Evolutionary conservation across 805 yeast genomes (phyloP).

Genomic region (Saccharomycopsis sp.): DNA sequence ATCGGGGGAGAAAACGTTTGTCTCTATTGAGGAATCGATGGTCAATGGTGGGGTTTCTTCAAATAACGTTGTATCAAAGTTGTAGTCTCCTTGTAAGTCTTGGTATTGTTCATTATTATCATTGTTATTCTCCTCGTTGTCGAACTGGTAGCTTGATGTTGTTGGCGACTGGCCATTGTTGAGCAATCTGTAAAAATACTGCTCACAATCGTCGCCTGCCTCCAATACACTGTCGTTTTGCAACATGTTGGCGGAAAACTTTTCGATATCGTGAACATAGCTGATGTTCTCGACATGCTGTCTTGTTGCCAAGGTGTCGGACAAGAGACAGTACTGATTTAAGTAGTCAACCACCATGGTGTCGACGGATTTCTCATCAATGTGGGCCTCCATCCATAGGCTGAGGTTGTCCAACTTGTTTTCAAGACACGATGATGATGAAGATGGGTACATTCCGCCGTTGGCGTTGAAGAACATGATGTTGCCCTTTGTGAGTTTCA

Average conservation of each 20-base stretch:
- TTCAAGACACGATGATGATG: background rate
- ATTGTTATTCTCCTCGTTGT: background rate
- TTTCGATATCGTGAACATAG: constrained; percentile 15
- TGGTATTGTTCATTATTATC: background rate
- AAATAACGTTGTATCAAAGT: constrained; percentile 6
- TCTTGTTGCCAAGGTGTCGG: constrained; percentile 2
- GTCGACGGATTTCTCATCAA: too few relatives aligned
- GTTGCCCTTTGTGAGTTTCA: constrained; percentile 1
- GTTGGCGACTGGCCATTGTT: background rate
- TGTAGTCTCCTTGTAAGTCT: background rate
- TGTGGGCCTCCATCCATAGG: too few relatives aligned
- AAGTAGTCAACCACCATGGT: constrained; percentile 8
- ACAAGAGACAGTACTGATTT: constrained; percentile 1
- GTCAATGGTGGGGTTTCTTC: constrained; percentile 3
- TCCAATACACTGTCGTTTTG: constrained; percentile 7
- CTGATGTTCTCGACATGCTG: constrained; percentile 19
- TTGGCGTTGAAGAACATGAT: background rate
- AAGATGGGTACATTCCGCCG: background rate
- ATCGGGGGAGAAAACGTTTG: too few relatives aligned
- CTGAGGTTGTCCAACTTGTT: background rate
- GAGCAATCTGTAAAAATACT: constrained; percentile 12
- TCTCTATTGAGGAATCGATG: background rate
- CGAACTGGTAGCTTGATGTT: background rate
- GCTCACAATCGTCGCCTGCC: constrained; percentile 20
- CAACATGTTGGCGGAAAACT: constrained; percentile 1